Conservation (phyloP, 805 yeast species). For the Lipomyces spencermartinsiae region DNA sequence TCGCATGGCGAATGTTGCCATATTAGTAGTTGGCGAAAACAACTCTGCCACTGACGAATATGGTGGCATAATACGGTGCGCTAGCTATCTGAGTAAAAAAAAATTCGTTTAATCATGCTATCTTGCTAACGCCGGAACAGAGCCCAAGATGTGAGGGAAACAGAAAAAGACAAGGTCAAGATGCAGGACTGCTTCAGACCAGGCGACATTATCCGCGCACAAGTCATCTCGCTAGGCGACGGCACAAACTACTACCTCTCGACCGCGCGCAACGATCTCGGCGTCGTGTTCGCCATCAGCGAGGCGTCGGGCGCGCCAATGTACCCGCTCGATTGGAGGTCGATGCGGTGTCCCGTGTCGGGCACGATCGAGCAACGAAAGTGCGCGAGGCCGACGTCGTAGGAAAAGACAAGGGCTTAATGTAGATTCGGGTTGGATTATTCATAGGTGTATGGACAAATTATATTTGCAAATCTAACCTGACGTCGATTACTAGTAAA, state of each 20-base stretch:
- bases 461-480: background rate
- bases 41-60: conserved; percentile 36
- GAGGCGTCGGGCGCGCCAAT: conserved; percentile 74
- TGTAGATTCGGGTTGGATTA: background rate
- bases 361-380: conserved; percentile 82
- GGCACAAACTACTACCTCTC: conserved; percentile 88
- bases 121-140: conserved; percentile 45
- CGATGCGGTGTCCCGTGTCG: conserved; percentile 79
- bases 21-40: conserved; percentile 67
- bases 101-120: too few species aligned
- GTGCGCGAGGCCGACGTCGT: conserved; percentile 77
- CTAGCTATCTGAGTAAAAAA: too few species aligned
- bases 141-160: conserved; percentile 85
- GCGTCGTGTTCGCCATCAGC: conserved; percentile 85
- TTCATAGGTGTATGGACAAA: background rate
- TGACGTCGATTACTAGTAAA: background rate
- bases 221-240: conserved; percentile 82
- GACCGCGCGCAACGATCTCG: conserved; percentile 89
- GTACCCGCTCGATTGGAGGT: conserved; percentile 95
- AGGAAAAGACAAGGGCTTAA: background rate
- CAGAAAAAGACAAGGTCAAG: conserved; percentile 87
- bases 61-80: conserved; percentile 40
- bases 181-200: conserved; percentile 82
- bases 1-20: conserved; percentile 80
- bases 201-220: conserved; percentile 88